Conservation (phyloP, 805 yeast species). For the Lachancea quebecensis region DNA sequence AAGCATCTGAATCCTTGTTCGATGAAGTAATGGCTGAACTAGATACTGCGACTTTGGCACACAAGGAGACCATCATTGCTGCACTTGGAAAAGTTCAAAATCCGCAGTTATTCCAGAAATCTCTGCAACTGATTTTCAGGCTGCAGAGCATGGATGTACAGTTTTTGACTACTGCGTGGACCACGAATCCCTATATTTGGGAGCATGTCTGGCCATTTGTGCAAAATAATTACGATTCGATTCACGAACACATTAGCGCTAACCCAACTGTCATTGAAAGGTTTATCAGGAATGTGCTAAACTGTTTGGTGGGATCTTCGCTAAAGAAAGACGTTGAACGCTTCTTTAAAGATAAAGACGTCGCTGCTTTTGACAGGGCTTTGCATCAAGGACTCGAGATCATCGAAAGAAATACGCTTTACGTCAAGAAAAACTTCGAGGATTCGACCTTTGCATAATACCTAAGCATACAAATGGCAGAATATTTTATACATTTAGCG, state of each 20-base stretch:
- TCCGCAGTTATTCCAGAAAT: slow-evolving; percentile 30
- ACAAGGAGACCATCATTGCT: slow-evolving; percentile 44
- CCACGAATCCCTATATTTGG: slow-evolving; percentile 37
- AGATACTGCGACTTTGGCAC: slow-evolving; percentile 40
- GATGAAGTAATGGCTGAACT: slow-evolving; percentile 36
- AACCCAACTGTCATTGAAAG: slow-evolving; percentile 43
- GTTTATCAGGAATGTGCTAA: slow-evolving; percentile 32
- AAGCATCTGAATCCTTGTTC: slow-evolving; percentile 30
- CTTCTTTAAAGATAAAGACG: slow-evolving; percentile 29
- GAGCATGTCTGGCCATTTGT: slow-evolving; percentile 41
- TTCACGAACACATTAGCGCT: slow-evolving; percentile 37
- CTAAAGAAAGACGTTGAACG: slow-evolving; percentile 31
- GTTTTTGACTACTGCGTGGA: slow-evolving; percentile 40
- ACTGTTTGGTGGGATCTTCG: slow-evolving; percentile 35
- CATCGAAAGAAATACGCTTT: slow-evolving; percentile 12
- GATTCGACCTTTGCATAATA: background rate
- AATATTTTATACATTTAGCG: no score
- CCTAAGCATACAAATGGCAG: no score
- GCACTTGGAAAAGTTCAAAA: slow-evolving; percentile 43
- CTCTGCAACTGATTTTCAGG: slow-evolving; percentile 35
- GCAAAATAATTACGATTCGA: slow-evolving; percentile 35
- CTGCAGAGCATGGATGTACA: slow-evolving; percentile 48
- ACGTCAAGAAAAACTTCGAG: background rate
- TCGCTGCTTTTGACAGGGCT: slow-evolving; percentile 13
- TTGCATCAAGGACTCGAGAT: slow-evolving; percentile 15